Base-by-base conservation (phyloP, 2,329 filamentous ascomycete species). In the Pestalotiopsis sp. region DNA sequence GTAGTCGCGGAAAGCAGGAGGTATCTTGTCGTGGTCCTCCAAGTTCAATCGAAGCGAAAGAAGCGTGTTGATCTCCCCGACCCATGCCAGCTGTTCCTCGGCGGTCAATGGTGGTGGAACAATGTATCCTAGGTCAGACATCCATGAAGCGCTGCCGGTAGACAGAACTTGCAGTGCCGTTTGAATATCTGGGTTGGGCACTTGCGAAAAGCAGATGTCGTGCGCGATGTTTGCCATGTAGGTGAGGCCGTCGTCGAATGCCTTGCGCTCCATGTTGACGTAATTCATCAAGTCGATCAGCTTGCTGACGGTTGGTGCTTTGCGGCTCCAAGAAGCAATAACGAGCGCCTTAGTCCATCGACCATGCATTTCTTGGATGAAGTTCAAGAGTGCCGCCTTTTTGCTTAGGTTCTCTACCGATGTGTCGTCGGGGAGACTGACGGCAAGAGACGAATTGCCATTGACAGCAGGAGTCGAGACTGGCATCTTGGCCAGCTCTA, bases 311-410 rank as follows among this genome's bases (percentile, higher is more conserved):
- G 92, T 90, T 52, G 90, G 86, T 41, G 92, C 90, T 78, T 93
- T 91, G 76, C 92, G 88, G 77, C 92, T 93, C 96, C 96, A 99
- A 80, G 96, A 92, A 1, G 92, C 90, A 61, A 99, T 91, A 25
- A 99, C 94, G 23, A 98, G 85, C 7, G 95, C 88, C 82, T 99
- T 98, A 78, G 97, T 93, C 85, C 97, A 98, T 82, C 93, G 94
- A 38, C 91, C 90, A 76, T 97, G 91, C 75, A 92, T 89, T 25
- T 90, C 88, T 77, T 95, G 91, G 9, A 92, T 90, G 81, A 96
- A 97, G 58, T 92, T 89, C 69, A 97, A 81, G 66, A 98, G 80
- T 45, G 85, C 81, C 36, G 88, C 82, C 80, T 97, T 98, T 82
- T 97, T 97, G 39, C 87, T 84, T 13, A 93, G 76, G 75, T 93